Evolutionary conservation across 345 rosid species (phyloP).

Genomic region (Salix caprea): DNA sequence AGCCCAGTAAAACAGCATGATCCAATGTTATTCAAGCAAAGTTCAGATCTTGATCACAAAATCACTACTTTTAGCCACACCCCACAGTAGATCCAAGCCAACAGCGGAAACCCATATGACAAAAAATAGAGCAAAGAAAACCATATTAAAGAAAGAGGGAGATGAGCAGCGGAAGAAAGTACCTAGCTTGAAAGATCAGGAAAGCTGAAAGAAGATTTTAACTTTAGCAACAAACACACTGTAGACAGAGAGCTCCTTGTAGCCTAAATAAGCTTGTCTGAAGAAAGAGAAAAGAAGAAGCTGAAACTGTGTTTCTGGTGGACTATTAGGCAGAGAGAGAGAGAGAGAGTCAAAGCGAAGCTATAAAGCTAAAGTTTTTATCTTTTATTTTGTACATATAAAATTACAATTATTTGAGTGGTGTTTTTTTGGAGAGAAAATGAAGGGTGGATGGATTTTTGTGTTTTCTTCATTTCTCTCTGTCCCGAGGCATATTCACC

Average conservation of each 20-base stretch:
- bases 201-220: neutral
- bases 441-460: neutral
- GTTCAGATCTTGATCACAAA: constrained; percentile 43
- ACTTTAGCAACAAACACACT: constrained; percentile 15
- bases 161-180: constrained; percentile 10
- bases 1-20: constrained; percentile 11
- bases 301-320: constrained; percentile 13
- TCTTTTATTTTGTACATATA: neutral
- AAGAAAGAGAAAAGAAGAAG: constrained; percentile 8
- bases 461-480: neutral
- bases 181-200: constrained; percentile 35
- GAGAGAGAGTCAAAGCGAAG: constrained; percentile 35
- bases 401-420: constrained; percentile 11
- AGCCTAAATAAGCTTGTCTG: constrained; percentile 1
- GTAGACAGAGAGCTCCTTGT: constrained; percentile 14
- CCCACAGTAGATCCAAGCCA: constrained; percentile 42
- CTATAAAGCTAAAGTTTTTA: constrained; percentile 14
- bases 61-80: constrained; percentile 9
- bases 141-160: constrained; percentile 1
- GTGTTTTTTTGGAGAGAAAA: neutral
- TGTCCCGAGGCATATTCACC: too few relatives aligned
- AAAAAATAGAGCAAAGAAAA: constrained; percentile 15
- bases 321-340: constrained; percentile 21
- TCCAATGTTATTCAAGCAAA: constrained; percentile 13
- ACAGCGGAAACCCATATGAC: constrained; percentile 27